Base-by-base conservation (phyloP, 2,329 filamentous ascomycete genomes). In the Clarireedia sp. region DNA sequence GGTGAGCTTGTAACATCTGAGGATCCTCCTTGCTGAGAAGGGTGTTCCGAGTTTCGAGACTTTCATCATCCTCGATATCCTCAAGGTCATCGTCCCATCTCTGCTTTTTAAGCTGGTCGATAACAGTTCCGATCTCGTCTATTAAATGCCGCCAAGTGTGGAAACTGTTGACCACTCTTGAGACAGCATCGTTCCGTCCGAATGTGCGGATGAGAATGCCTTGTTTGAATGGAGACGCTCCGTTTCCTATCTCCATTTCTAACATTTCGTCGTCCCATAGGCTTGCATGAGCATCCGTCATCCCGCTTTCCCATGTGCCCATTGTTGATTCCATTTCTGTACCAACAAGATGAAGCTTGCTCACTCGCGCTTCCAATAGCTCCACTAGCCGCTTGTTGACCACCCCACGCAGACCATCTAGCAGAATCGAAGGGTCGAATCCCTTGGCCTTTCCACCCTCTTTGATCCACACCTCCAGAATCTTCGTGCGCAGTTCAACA, bases 401-500 rank as follows among this genome's bases (percentile, higher is more conserved):
- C 3, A 80, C 78, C 37, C 79, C 75, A 26, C 89, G 80, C 45
- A 95, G 73, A 10, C 80, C 77, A 62, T 88, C 78, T 9, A 91
- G 78, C 64, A 94, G 80, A 47, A 82, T 76, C 4, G 80, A 78
- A 1, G 85, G 79, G 68, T 91, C 78, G 65, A 91, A 77, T 37
- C 86, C 84, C 64, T 79, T 75, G 62, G 80, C 80, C 52, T 81
- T 80, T 38, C 79, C 78, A 21, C 83, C 81, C 52, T 86, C 82
- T 19, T 82, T 76, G 54, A 95, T 84, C 87, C 90, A 94, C 10
- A 86, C 79, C 62, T 87, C 82, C 47, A 95, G 71, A 6, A 90
- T 77, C 40, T 79, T 79, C 48, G 83, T 86, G 46, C 90, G 81
- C 52, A 95, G 71, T 33, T 83, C 77, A 36, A 89, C 79, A 33